Base-by-base conservation (phyloP, 164 flowering plant species). In the Akebia trifoliata region DNA sequence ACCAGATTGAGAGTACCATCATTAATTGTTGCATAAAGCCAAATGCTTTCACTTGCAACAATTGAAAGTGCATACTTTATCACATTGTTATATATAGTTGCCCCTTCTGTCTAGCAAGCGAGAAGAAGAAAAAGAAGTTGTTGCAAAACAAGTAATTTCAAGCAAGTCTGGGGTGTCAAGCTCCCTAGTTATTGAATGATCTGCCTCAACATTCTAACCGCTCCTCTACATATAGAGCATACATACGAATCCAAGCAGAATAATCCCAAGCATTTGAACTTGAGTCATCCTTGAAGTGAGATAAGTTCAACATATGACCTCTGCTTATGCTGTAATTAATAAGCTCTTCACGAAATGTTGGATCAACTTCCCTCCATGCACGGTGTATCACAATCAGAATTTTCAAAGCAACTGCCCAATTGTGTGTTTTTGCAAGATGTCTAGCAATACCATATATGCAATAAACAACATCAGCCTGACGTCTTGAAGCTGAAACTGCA, bases 351-450 rank as follows among this genome's bases (percentile, higher is more conserved):
- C n/a, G n/a, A n/a, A n/a, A n/a, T n/a, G n/a, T n/a, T n/a, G n/a
- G n/a, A n/a, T n/a, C n/a, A n/a, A n/a, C n/a, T n/a, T n/a, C n/a
- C n/a, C n/a, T n/a, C n/a, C n/a, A n/a, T n/a, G n/a, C n/a, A n/a
- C n/a, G n/a, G n/a, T n/a, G n/a, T n/a, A n/a, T n/a, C n/a, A n/a
- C n/a, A n/a, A n/a, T n/a, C n/a, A n/a, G n/a, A n/a, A n/a, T n/a
- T n/a, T n/a, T n/a, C n/a, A n/a, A n/a, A n/a, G n/a, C n/a, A n/a
- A 82, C 87, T 35, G 75, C 69, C 87, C 87, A 82, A 57, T 59
- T 70, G 43, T 67, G 78, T 1, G 87, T 80, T 40, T 71, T 79
- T 5, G 76, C 30, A 17, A 82, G 72, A 22, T 84, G 81, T 57
- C 56, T 78, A 26, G 79, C 60, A 59, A 82, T 75, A 44, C 66